Evolutionary conservation across 331 rosid genomes (phyloP).

Genomic region (Stylosanthes scabra): DNA sequence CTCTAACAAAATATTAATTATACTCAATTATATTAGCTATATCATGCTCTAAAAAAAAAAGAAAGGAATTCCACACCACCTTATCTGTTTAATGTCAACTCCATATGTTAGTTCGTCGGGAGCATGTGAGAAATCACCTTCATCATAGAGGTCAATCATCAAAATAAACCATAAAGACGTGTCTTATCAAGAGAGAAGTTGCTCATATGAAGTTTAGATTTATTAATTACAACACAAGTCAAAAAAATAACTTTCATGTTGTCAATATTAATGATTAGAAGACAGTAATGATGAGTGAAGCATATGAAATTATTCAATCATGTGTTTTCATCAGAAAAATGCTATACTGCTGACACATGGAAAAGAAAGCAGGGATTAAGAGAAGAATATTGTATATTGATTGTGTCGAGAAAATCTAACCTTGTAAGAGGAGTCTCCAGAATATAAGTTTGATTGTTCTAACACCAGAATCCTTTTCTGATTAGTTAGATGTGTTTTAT

Average conservation of each 20-base stretch:
- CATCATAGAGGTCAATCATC: slow-evolving; percentile 44
- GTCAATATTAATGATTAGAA: too few relatives aligned
- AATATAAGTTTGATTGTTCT: slow-evolving; percentile 86
- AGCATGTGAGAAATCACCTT: slow-evolving; percentile 95
- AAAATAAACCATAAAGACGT: slow-evolving; percentile 7
- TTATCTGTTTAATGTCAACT: slow-evolving; percentile 74
- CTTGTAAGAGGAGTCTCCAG: slow-evolving; percentile 95
- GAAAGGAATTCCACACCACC: slow-evolving; percentile 87
- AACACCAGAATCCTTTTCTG: too few relatives aligned
- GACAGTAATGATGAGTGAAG: too few relatives aligned
- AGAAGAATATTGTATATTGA: neutral
- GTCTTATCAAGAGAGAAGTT: neutral
- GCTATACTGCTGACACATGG: too few relatives aligned
- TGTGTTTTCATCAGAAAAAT: too few relatives aligned
- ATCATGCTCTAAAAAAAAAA: neutral
- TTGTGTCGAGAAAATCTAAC: slow-evolving; percentile 47
- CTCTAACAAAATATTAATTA: slow-evolving; percentile 55
- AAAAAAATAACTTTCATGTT: too few relatives aligned
- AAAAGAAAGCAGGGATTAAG: too few relatives aligned
- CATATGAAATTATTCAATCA: too few relatives aligned
- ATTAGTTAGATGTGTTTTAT: too few relatives aligned
- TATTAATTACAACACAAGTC: too few relatives aligned
- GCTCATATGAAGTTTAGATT: too few relatives aligned
- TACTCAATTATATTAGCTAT: slow-evolving; percentile 17
- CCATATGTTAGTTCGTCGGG: slow-evolving; percentile 92